These are phyloP conservation scores for Posidonia oceanica DNA, from an alignment of 116 monocot genomes.

Conservation along the genomic window DNA sequence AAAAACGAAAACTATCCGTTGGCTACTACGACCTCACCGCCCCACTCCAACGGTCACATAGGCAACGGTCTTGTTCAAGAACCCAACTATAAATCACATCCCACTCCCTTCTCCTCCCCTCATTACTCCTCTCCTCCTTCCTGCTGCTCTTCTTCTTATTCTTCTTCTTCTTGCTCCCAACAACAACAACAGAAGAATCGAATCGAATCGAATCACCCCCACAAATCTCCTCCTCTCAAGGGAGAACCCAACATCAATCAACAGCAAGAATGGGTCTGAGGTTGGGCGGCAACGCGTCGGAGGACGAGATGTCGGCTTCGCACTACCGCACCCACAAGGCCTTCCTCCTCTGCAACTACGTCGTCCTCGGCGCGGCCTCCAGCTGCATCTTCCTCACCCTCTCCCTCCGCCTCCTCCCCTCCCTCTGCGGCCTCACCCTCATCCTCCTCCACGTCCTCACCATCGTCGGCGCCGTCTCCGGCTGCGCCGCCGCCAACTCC, in stretches of 20 bases:
- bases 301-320: slow-evolving; percentile 4
- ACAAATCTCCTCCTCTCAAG: not conserved
- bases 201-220: not conserved
- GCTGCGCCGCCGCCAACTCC: slow-evolving; percentile 17
- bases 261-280: not conserved
- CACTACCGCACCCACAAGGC: slow-evolving; percentile 39
- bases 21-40: not conserved
- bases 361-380: slow-evolving; percentile 47
- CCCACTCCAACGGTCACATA: not conserved
- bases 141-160: too few species aligned
- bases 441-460: slow-evolving; percentile 56
- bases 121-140: not conserved
- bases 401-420: slow-evolving; percentile 64
- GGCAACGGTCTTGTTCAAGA: too few species aligned
- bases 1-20: not conserved
- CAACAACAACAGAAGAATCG: not conserved
- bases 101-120: not conserved
- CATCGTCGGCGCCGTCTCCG: slow-evolving; percentile 35
- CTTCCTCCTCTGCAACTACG: slow-evolving; percentile 57
- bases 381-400: slow-evolving; percentile 66
- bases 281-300: too few species aligned
- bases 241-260: too few species aligned
- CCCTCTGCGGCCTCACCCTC: slow-evolving; percentile 40
- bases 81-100: not conserved
- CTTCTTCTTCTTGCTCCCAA: too few species aligned